These are phyloP conservation scores for Eurotiales sp. DNA, from an alignment of 2,329 filamentous ascomycete species.

Conservation along the genomic window DNA sequence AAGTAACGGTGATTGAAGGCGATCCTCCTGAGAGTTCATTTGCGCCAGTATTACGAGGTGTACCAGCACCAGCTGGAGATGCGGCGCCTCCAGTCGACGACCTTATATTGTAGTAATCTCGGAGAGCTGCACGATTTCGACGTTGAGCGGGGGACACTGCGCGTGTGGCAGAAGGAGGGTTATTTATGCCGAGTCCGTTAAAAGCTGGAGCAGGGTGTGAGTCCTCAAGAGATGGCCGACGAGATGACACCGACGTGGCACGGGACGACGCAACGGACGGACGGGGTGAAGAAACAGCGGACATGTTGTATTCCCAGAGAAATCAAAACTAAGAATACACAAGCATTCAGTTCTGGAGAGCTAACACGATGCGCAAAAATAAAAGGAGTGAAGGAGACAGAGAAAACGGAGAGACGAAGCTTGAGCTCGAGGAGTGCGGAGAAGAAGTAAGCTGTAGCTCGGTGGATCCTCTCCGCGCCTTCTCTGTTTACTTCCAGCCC, in stretches of 20 bases:
- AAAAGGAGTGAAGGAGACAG: background rate
- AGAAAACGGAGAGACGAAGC: background rate
- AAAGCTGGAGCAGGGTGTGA: conserved; percentile 51
- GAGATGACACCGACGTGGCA: conserved; percentile 68
- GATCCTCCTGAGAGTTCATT: conserved; percentile 39
- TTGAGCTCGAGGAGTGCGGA: background rate
- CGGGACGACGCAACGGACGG: conserved; percentile 56
- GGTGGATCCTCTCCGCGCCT: background rate
- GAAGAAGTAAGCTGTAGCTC: background rate
- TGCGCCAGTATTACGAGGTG: conserved; percentile 39
- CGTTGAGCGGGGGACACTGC: conserved; percentile 41
- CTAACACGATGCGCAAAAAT: background rate
- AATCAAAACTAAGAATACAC: background rate
- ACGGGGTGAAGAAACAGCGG: conserved; percentile 57
- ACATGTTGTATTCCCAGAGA: conserved; percentile 36
- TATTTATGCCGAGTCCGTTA: conserved; percentile 42
- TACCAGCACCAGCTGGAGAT: conserved; percentile 34
- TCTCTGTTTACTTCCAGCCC: background rate
- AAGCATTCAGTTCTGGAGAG: too few relatives aligned
- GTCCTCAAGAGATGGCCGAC: conserved; percentile 68
- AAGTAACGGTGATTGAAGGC: conserved; percentile 27
- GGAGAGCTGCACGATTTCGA: conserved; percentile 78
- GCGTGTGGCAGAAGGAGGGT: conserved; percentile 39
- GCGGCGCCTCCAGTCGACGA: conserved; percentile 36
- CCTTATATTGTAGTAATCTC: conserved; percentile 91